phyloP scores from a whole-genome alignment of 306 rosid genomes.

The Calophaca sinica region DNA sequence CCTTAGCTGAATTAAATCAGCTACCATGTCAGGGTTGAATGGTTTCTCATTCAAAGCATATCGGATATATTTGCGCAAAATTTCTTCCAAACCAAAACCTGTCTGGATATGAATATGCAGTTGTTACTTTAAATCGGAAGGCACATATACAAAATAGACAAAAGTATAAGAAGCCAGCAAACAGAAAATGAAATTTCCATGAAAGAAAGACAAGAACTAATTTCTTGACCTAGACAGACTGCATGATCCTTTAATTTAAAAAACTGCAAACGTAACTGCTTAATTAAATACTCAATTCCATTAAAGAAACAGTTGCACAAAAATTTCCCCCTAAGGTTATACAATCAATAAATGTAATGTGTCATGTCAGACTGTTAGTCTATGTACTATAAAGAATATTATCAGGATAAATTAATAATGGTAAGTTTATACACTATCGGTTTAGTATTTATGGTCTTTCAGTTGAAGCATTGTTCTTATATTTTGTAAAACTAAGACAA shows the following conservation, averaged over 20 bases:
- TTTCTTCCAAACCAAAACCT: conserved; percentile 72
- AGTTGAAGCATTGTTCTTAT: too few relatives aligned
- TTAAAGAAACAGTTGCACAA: not conserved
- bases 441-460: too few relatives aligned
- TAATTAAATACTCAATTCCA: conserved; percentile 13
- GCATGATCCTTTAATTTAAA: conserved; percentile 26
- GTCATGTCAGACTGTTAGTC: too few relatives aligned
- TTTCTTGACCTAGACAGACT: conserved; percentile 12
- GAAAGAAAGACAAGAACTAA: conserved; percentile 24
- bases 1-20: conserved; percentile 76
- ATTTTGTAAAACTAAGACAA: too few relatives aligned
- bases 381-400: too few relatives aligned
- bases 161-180: conserved; percentile 15
- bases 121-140: conserved; percentile 41
- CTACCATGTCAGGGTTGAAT: conserved; percentile 83
- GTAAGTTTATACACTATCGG: too few relatives aligned
- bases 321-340: not conserved
- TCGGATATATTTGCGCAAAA: conserved; percentile 91
- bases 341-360: too few relatives aligned
- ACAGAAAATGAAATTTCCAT: conserved; percentile 38
- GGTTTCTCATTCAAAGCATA: conserved; percentile 89
- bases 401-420: too few relatives aligned
- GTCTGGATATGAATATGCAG: conserved; percentile 66
- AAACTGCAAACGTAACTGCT: conserved; percentile 26
- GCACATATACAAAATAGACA: conserved; percentile 9